Conservation (phyloP, 306 rosid species). For the Vigna reflexopilosa region DNA sequence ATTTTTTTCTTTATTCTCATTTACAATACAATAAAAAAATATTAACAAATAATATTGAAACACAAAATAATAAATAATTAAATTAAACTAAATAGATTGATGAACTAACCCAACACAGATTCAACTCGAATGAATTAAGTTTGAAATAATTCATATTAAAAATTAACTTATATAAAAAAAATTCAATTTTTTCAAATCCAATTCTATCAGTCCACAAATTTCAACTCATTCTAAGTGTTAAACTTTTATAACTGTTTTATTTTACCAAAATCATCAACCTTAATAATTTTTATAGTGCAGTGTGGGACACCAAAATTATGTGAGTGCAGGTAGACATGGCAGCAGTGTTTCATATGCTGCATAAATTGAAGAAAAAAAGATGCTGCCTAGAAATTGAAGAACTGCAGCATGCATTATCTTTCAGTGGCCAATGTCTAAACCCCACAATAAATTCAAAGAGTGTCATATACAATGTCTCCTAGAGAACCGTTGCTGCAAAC, state of each 20-base stretch:
- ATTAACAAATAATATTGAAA: no score
- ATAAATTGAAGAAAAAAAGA: no score
- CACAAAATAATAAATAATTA: no score
- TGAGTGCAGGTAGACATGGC: not conserved
- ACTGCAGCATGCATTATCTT: constrained; percentile 2
- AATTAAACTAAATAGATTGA: accelerated
- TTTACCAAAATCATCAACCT: no score
- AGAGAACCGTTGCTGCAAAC: constrained; percentile 33
- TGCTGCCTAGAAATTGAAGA: not conserved
- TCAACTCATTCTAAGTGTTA: no score
- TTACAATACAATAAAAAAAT: no score
- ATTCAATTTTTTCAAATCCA: no score
- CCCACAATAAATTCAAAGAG: constrained; percentile 7
- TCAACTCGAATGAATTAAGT: accelerated
- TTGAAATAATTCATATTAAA: accelerated
- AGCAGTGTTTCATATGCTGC: not conserved
- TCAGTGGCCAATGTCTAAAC: not conserved
- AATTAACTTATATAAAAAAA: no score
- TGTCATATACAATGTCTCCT: not conserved
- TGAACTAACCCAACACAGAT: no score
- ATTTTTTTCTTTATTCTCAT: no score
- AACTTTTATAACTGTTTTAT: no score
- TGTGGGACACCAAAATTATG: constrained; percentile 23
- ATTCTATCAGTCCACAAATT: no score
- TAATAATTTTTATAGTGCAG: not conserved